These are phyloP conservation scores for Purshia tridentata DNA, from an alignment of 306 rosid species.

Conservation along the genomic window DNA sequence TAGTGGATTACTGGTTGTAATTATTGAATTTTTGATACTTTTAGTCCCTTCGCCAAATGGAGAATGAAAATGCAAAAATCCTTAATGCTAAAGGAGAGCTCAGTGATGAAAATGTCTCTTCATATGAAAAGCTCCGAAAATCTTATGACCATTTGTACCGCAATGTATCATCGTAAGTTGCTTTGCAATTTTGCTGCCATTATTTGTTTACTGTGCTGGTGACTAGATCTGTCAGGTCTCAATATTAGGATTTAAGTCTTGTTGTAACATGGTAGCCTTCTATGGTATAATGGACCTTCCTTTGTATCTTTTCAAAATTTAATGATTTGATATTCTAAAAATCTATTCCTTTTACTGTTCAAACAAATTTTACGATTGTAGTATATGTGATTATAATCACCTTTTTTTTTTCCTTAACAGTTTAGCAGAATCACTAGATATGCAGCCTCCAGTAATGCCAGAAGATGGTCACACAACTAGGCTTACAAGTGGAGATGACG, in stretches of 20 bases:
- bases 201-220: constrained; percentile 7
- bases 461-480: constrained; percentile 98
- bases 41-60: constrained; percentile 94
- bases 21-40: constrained; percentile 6
- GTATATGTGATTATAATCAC: background rate
- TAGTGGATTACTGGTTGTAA: constrained; percentile 7
- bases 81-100: constrained; percentile 97
- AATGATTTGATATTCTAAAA: background rate
- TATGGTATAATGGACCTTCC: background rate
- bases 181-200: constrained; percentile 18
- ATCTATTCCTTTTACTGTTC: background rate
- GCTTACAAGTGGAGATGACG: constrained; percentile 88
- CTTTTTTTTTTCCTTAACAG: constrained; percentile 41
- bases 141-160: constrained; percentile 88
- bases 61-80: constrained; percentile 91
- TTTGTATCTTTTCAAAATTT: background rate
- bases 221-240: background rate
- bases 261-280: background rate
- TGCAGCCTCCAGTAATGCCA: constrained; percentile 99
- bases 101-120: constrained; percentile 75
- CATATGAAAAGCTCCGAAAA: constrained; percentile 95
- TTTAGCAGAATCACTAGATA: constrained; percentile 95
- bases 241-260: background rate
- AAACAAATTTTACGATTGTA: background rate
- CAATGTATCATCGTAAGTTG: constrained; percentile 88